A percentile compares a stretch with the other conserved stretches of the same genome.
phyloP scores from a whole-genome alignment of 2,329 filamentous ascomycete species.

The Pyrenochaeta sp. region DNA sequence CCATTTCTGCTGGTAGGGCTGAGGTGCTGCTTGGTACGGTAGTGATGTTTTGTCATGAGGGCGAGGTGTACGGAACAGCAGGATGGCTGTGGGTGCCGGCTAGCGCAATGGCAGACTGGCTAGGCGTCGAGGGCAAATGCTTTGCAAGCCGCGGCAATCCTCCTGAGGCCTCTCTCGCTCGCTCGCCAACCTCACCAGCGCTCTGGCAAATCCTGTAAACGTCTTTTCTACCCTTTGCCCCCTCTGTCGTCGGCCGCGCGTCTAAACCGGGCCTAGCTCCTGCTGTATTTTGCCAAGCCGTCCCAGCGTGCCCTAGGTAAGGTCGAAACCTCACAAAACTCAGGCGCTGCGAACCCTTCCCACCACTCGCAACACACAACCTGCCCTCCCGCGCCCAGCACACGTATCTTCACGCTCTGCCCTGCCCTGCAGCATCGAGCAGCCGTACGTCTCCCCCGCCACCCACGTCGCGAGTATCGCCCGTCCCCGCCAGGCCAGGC shows the following conservation, averaged over 20 bases:
- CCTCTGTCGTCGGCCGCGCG: constrained; percentile 23
- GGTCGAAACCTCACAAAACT: constrained; percentile 37
- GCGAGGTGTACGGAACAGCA: constrained; percentile 12
- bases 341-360: constrained; percentile 38
- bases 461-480: constrained; percentile 21
- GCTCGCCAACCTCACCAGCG: not conserved
- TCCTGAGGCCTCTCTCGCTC: not conserved
- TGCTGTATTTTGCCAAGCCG: constrained; percentile 22
- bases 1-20: not conserved
- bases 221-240: constrained; percentile 5
- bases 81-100: constrained; percentile 19
- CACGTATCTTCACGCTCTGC: constrained; percentile 26
- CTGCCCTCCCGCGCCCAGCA: constrained; percentile 27
- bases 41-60: not conserved
- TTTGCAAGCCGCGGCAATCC: not conserved
- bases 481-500: constrained; percentile 39
- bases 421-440: constrained; percentile 33
- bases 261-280: constrained; percentile 25
- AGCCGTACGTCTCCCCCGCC: constrained; percentile 24
- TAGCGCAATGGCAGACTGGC: constrained; percentile 6
- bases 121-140: not conserved
- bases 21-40: too few species aligned
- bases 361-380: constrained; percentile 35
- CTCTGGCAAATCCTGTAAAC: not conserved
- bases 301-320: constrained; percentile 16